Evolutionary conservation across 345 rosid genomes (phyloP).

Genomic region (Boechera stricta): DNA sequence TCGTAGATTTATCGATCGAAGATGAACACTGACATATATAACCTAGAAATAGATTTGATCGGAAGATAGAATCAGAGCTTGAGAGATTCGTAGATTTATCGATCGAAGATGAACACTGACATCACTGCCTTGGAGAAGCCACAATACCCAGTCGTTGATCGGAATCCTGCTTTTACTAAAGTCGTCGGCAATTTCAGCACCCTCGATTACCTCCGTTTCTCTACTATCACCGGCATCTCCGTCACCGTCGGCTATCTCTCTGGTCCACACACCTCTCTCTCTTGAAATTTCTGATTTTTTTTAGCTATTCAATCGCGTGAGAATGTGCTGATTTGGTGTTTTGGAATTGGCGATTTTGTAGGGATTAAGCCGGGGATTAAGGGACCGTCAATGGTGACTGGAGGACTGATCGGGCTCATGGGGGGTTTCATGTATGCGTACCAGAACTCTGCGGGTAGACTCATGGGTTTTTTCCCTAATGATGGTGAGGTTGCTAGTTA

Average conservation of each 20-base stretch:
- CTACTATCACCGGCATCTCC: constrained; percentile 76
- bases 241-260: constrained; percentile 97
- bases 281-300: not conserved
- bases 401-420: constrained; percentile 93
- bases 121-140: constrained; percentile 94
- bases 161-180: constrained; percentile 78
- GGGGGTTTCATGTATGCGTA: constrained; percentile 99
- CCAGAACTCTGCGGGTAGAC: constrained; percentile 94
- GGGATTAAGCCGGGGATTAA: constrained; percentile 89
- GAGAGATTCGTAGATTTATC: constrained; percentile 1
- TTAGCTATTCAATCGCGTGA: not conserved
- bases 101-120: constrained; percentile 79
- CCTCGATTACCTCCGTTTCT: constrained; percentile 81
- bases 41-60: constrained; percentile 18
- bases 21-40: constrained; percentile 81
- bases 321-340: constrained; percentile 13
- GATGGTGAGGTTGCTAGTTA: constrained; percentile 80
- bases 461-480: constrained; percentile 96
- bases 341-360: constrained; percentile 33
- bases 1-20: constrained; percentile 33
- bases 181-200: constrained; percentile 84
- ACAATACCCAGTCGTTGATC: constrained; percentile 84
- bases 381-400: constrained; percentile 98
- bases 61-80: constrained; percentile 2
- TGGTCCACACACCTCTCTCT: constrained; percentile 50